Percentiles rank a stretch among this genome's conserved stretches.
phyloP scores from a whole-genome alignment of 2,329 filamentous ascomycete species.

The Pezicula carpinea region DNA sequence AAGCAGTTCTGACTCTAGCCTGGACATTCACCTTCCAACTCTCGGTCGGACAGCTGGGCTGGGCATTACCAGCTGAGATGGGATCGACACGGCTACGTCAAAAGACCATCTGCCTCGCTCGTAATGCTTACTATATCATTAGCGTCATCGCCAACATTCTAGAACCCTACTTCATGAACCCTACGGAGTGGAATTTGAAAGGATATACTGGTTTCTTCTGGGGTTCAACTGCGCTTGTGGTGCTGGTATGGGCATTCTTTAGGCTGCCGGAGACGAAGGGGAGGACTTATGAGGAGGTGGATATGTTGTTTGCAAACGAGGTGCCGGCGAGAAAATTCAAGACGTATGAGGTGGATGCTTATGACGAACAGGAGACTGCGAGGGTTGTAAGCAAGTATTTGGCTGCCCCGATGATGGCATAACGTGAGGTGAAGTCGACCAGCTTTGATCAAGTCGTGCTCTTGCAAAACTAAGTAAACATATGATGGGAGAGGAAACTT shows the following conservation, averaged over 20 bases:
- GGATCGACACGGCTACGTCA: conserved; percentile 49
- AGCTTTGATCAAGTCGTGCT: no score
- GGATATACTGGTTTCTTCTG: conserved; percentile 45
- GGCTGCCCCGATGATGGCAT: no score
- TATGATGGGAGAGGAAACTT: no score
- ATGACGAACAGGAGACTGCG: not conserved
- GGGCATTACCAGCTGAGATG: conserved; percentile 47
- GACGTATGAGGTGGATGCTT: conserved; percentile 3
- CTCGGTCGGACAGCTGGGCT: conserved; percentile 50
- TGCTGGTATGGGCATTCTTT: conserved; percentile 35
- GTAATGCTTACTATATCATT: conserved; percentile 43
- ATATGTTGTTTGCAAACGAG: conserved; percentile 34
- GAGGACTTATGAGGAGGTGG: conserved; percentile 38
- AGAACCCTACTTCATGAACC: conserved; percentile 43
- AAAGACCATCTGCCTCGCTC: conserved; percentile 50
- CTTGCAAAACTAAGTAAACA: no score
- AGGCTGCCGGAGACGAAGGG: conserved; percentile 36
- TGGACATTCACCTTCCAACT: conserved; percentile 52
- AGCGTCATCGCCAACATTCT: conserved; percentile 42
- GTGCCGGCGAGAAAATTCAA: conserved; percentile 24
- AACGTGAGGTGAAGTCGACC: no score
- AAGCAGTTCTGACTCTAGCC: conserved; percentile 43
- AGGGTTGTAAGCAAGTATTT: no score
- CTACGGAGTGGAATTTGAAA: conserved; percentile 40
- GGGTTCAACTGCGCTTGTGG: conserved; percentile 39